phyloP scores from a whole-genome alignment of 148 eudicot species.

The Selenicereus undatus region DNA sequence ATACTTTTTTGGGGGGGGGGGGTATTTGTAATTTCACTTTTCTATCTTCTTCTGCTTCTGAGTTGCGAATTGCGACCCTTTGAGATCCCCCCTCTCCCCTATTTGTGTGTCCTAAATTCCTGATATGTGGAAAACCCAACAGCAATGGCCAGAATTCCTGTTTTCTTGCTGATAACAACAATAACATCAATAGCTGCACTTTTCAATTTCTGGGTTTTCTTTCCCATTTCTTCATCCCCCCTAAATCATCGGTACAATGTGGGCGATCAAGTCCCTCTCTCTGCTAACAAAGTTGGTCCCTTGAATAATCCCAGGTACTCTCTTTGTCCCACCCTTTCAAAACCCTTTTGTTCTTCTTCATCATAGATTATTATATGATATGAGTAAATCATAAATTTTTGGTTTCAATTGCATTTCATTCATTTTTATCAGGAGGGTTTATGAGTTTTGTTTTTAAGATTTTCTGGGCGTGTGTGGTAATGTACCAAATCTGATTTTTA shows the following conservation, averaged over 20 bases:
- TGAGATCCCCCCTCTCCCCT: too few species aligned
- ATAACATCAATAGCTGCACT: neutral
- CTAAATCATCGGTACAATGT: conserved; percentile 55
- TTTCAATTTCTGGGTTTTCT: conserved; percentile 21
- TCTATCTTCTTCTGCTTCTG: too few species aligned
- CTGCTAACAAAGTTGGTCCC: conserved; percentile 71
- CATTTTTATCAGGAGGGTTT: neutral
- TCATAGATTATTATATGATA: too few species aligned
- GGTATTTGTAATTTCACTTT: too few species aligned
- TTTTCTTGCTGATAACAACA: conserved; percentile 2
- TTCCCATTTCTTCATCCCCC: conserved; percentile 11
- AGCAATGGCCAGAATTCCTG: conserved; percentile 28
- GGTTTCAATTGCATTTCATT: neutral
- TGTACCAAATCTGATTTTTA: neutral
- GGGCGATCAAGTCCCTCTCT: conserved; percentile 71
- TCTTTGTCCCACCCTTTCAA: conserved; percentile 19
- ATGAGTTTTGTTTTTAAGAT: neutral
- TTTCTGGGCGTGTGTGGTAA: neutral
- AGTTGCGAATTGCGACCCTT: too few species aligned
- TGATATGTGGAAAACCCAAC: neutral
- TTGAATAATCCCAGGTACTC: conserved; percentile 78
- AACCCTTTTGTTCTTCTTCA: neutral
- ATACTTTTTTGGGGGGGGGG: too few species aligned
- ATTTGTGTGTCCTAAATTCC: neutral
- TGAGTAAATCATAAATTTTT: neutral